A percentile compares a stretch with the other conserved stretches of the same genome.
phyloP scores from a whole-genome alignment of 805 yeast genomes.

The Starmerella riodocensis region DNA sequence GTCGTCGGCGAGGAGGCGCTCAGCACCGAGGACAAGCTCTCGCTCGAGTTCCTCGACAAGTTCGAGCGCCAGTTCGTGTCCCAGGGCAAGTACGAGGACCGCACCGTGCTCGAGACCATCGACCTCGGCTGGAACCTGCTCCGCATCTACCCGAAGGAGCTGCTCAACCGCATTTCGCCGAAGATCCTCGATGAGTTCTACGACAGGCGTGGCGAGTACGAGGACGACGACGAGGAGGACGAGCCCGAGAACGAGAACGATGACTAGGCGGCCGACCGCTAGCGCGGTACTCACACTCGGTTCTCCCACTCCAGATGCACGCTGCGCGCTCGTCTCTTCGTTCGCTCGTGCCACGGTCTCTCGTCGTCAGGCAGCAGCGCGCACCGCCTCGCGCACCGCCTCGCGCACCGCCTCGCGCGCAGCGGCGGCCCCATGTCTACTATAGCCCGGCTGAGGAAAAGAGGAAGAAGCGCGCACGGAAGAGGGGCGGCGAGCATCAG shows the following conservation, averaged over 20 bases:
- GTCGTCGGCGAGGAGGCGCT: slow-evolving; percentile 99
- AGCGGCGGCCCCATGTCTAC: too few relatives aligned
- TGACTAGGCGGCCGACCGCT: too few relatives aligned
- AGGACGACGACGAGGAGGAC: slow-evolving; percentile 34
- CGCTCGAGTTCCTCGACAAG: slow-evolving; percentile 94
- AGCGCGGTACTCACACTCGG: too few relatives aligned
- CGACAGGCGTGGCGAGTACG: slow-evolving; percentile 37
- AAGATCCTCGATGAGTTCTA: slow-evolving; percentile 91
- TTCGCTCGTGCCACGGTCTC: too few relatives aligned
- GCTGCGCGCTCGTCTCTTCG: too few relatives aligned
- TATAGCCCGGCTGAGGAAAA: too few relatives aligned
- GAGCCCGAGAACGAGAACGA: slow-evolving; percentile 24
- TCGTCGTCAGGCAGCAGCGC: too few relatives aligned
- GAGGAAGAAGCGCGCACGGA: too few relatives aligned
- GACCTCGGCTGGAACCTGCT: slow-evolving; percentile 97
- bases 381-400: too few relatives aligned
- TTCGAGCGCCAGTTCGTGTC: slow-evolving; percentile 89
- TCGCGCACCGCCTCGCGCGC: too few relatives aligned
- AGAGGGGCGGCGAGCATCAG: too few relatives aligned
- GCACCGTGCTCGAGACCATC: slow-evolving; percentile 86
- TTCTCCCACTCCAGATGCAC: too few relatives aligned
- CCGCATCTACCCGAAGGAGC: slow-evolving; percentile 97
- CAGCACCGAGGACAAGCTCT: slow-evolving; percentile 92
- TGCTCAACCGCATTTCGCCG: slow-evolving; percentile 96
- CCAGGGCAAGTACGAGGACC: slow-evolving; percentile 95